A percentile compares a stretch with the other conserved stretches of the same genome.
Conservation (phyloP, 768 basidiomycete species). For the Trametes sanguinea region DNA sequence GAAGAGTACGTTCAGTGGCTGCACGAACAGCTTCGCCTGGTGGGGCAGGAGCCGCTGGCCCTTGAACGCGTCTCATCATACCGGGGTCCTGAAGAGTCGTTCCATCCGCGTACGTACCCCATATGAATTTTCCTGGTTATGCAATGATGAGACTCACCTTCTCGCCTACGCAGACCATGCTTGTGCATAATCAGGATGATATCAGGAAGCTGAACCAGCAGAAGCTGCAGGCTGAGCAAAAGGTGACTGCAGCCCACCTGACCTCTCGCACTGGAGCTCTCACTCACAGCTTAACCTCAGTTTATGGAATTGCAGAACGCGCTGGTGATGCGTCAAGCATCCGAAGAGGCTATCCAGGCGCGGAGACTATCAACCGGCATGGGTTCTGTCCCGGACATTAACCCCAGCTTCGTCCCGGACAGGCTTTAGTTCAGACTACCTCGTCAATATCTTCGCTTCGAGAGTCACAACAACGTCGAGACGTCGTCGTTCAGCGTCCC, state of each 20-base stretch:
- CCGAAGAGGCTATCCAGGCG: conserved; percentile 5
- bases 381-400: conserved; percentile 1
- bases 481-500: no score
- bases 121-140: not conserved
- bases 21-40: conserved; percentile 58
- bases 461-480: no score
- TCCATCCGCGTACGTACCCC: conserved; percentile 56
- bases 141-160: no score
- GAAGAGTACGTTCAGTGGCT: conserved; percentile 71
- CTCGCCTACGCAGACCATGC: conserved; percentile 50
- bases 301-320: conserved; percentile 23
- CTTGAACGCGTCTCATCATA: conserved; percentile 35
- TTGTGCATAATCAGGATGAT: conserved; percentile 68
- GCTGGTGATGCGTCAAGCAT: conserved; percentile 11
- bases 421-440: not conserved
- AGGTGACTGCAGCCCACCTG: conserved; percentile 37
- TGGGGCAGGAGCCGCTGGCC: conserved; percentile 46
- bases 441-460: not conserved
- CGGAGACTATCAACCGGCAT: conserved; percentile 13
- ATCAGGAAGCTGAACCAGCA: conserved; percentile 51
- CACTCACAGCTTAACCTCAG: not conserved
- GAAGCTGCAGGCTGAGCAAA: conserved; percentile 56
- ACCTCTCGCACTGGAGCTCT: no score
- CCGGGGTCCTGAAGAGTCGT: conserved; percentile 62
- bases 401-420: not conserved